Base-by-base conservation (phyloP, 768 basidiomycete species). In the Tulasnella sp. region DNA sequence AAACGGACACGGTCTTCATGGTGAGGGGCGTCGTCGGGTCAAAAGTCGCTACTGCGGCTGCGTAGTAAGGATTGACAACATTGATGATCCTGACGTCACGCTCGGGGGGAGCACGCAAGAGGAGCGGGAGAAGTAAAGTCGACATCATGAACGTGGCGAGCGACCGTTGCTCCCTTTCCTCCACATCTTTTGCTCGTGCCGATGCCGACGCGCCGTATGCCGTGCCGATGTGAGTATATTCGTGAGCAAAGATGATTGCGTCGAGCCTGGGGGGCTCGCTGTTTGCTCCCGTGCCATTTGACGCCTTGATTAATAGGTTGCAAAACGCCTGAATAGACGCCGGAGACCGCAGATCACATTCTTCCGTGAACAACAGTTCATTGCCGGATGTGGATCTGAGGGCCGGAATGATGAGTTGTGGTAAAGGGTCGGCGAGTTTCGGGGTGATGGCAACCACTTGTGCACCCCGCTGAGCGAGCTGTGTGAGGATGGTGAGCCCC, bases 21-120 rank as follows among this genome's bases (percentile, higher is more conserved):
- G 63, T 49, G 1, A 68, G 64, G 15, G 66, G 63, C 3, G 68
- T 66, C 8, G 67, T 58, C 4, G 69, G 10, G 38, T 72, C 64
- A 65, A 77, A 73, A 3, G 73, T 64, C 3, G 79, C 76, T 2
- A 80, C 74, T 0, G 88, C 85, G 1, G 93, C 89, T 1, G 90
- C 84, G 65, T 95, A 96, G 65, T 90, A 89, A 2, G 91, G 91
- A 61, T 92, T 91, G 68, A 94, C 79, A 42, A 92, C 76, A 58
- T 83, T 84, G 68, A 97, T 75, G 64, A 96, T 80, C n/a, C 93
- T 85, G 43, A 96, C 89, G 64, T 93, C 88, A 34, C 92, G 79
- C 68, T 93, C 92, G n/a, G 78, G 76, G 0, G 92, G 91, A 0
- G 88, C 85, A 24, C 86, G 81, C 15, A 96, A 80, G 3, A 95